phyloP scores from a whole-genome alignment of 306 rosid species.

The Cucumis cinereus region DNA sequence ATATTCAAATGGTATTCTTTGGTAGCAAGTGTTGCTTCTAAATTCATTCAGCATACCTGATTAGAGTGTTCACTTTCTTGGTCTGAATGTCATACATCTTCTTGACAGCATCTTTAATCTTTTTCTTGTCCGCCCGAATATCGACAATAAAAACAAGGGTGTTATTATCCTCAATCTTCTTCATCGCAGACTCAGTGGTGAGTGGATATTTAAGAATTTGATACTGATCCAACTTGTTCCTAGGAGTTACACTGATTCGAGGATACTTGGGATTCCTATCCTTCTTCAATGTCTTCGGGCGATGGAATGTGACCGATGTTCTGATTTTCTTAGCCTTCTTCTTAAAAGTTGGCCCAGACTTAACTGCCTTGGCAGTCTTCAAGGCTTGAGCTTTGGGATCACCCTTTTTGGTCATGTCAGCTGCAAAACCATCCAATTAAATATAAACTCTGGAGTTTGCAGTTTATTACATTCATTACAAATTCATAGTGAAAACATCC shows the following conservation, averaged over 20 bases:
- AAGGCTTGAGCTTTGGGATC: slow-evolving; percentile 3
- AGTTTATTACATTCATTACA: background rate
- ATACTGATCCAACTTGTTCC: slow-evolving; percentile 8
- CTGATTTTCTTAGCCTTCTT: slow-evolving; percentile 7
- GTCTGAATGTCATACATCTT: slow-evolving; percentile 6
- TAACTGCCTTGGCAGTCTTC: slow-evolving; percentile 8
- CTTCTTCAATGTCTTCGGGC: slow-evolving; percentile 6
- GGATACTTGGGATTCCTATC: slow-evolving; percentile 9
- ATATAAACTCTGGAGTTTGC: background rate
- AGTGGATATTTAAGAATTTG: slow-evolving; percentile 5
- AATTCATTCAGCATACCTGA: background rate
- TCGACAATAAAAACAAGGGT: background rate
- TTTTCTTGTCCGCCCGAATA: slow-evolving; percentile 6
- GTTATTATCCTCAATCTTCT: slow-evolving; percentile 10
- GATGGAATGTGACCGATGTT: slow-evolving; percentile 4
- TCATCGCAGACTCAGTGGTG: slow-evolving; percentile 4
- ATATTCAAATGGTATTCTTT: background rate
- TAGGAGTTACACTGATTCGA: background rate
- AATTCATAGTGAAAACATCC: background rate
- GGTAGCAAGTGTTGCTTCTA: background rate
- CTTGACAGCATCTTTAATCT: slow-evolving; percentile 1
- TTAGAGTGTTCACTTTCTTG: slow-evolving; percentile 4
- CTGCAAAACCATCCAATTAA: background rate
- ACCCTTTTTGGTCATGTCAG: background rate
- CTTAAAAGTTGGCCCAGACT: slow-evolving; percentile 6